Percentiles rank a stretch among this genome's conserved stretches.
phyloP scores from a whole-genome alignment of 2,329 filamentous ascomycete species.

The Neurospora crassa region DNA sequence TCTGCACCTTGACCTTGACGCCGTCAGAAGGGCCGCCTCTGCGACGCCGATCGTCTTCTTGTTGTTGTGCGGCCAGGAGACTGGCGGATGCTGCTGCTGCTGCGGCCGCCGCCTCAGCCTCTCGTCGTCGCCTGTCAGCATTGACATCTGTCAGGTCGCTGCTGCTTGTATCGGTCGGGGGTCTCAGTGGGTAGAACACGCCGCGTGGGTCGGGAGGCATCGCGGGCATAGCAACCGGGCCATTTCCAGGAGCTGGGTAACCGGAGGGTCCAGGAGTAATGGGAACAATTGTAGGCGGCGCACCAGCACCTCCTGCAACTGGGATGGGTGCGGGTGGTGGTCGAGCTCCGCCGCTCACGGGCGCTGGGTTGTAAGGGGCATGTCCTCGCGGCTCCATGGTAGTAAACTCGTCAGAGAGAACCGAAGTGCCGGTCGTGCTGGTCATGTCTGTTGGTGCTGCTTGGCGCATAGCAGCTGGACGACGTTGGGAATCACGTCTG shows the following conservation, averaged over 20 bases:
- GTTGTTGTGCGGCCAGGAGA: slow-evolving; percentile 38
- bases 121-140: slow-evolving; percentile 28
- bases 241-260: slow-evolving; percentile 4
- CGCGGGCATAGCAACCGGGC: slow-evolving; percentile 38
- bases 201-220: slow-evolving; percentile 46
- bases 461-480: slow-evolving; percentile 17
- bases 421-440: slow-evolving; percentile 15
- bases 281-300: slow-evolving; percentile 2
- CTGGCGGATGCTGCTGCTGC: slow-evolving; percentile 38
- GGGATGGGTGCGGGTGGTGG: slow-evolving; percentile 15
- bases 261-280: not conserved
- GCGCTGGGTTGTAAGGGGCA: slow-evolving; percentile 23
- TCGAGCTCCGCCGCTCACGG: slow-evolving; percentile 14
- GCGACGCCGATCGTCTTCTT: slow-evolving; percentile 23
- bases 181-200: slow-evolving; percentile 32
- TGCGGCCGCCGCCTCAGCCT: slow-evolving; percentile 35
- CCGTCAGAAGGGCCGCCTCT: slow-evolving; percentile 27
- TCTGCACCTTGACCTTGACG: slow-evolving; percentile 50
- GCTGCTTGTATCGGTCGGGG: slow-evolving; percentile 30
- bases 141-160: slow-evolving; percentile 15
- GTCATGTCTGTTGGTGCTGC: slow-evolving; percentile 13
- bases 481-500: slow-evolving; percentile 27
- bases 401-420: slow-evolving; percentile 26
- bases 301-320: not conserved
- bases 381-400: slow-evolving; percentile 28